Evolutionary conservation across 805 yeast species (phyloP), one percentile per base, ranked within the genome.

Genomic region (Candida orba): DNA sequence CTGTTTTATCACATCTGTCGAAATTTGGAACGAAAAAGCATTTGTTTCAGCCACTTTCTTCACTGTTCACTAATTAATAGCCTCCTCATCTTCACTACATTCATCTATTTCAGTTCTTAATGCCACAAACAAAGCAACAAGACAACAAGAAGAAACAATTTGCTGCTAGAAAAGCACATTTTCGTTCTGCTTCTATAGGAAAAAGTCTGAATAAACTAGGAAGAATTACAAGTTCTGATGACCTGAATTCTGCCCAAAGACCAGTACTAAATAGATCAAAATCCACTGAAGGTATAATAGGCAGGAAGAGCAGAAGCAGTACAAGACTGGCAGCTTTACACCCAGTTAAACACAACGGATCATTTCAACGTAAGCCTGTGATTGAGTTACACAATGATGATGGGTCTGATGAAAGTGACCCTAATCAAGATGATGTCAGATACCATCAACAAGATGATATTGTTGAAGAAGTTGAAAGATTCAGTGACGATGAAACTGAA

Each of bases 141-240:
- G 46, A 46, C 20, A 30, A 39, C 23, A 44, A 42, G 46, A 51
- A 52, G 52, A 51, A 48, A 45, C 57, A 47, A 52, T 52, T 48
- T 37, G 33, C 55, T 1, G 59, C 56, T 5, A 39, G 45, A 22
- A 45, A 45, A 34, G 9, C 53, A 1, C 59, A 53, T 43, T 39
- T 49, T 8, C 43, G 60, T 4, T 51, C 62, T 7, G 58, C 57
- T 4, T 56, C 60, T 1, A 49, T 51, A 30, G 59, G 59, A 2
- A 50, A 57, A 38, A 55, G 52, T 33, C 41, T 58, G 34, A 58
- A 56, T 50, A 52, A 46, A 39, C 40, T 54, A 14, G 53, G 44
- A 4, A 45, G 53, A 15, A 48, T 46, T n/a, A 49, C 52, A 13
- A 55, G 52, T 42, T 43, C 49, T 13, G 57, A 44, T 34, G 59